phyloP scores from a whole-genome alignment of 441 rosid genomes.

The Pelargonium cotyledonis region DNA sequence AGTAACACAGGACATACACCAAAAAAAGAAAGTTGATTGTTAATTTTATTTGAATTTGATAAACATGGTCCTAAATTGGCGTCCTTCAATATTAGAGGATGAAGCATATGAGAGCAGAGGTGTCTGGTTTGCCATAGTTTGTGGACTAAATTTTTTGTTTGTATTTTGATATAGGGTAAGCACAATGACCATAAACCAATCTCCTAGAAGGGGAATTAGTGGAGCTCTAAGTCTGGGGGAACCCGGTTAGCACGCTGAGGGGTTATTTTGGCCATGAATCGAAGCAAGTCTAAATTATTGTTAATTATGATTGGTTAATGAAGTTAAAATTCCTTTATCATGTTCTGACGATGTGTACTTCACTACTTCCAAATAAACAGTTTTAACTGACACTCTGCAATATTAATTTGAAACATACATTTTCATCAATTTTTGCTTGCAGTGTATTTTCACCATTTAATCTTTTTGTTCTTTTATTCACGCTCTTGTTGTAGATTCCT shows the following conservation, averaged over 20 bases:
- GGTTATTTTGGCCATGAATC: neutral
- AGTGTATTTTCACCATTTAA: slow-evolving; percentile 4
- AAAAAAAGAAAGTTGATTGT: neutral
- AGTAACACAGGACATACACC: neutral
- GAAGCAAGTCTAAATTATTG: neutral
- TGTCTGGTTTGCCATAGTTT: neutral
- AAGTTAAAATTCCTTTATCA: neutral
- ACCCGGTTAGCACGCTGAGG: slow-evolving; percentile 2
- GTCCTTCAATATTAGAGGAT: neutral
- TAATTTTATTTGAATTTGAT: neutral
- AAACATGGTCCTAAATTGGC: neutral
- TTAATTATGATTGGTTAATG: neutral
- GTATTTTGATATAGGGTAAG: neutral
- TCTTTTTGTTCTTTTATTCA: slow-evolving; percentile 4
- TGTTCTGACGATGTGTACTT: neutral
- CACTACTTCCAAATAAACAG: neutral
- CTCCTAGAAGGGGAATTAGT: neutral
- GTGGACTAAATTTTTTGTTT: neutral
- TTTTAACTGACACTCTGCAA: too few relatives aligned
- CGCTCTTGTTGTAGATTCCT: slow-evolving; percentile 40
- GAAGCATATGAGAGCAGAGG: slow-evolving; percentile 1
- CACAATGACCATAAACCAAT: neutral
- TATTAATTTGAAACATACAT: neutral
- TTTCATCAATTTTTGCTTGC: slow-evolving; percentile 9
- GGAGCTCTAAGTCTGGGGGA: neutral